phyloP scores from a whole-genome alignment of 306 rosid genomes.

The Ziziphus jujuba region DNA sequence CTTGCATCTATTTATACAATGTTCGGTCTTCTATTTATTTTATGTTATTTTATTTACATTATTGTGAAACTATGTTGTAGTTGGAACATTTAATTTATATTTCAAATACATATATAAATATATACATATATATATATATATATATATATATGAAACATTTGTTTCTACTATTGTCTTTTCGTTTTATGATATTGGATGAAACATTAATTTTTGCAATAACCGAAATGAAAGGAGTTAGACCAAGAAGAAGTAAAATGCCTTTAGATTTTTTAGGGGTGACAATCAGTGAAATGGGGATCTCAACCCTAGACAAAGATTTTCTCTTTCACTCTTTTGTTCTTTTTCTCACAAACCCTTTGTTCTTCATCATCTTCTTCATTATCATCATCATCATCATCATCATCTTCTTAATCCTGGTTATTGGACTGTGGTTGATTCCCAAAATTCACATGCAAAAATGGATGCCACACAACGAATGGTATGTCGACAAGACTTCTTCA shows the following conservation, averaged over 20 bases:
- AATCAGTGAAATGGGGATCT: slow-evolving; percentile 46
- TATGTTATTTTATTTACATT: too few relatives aligned
- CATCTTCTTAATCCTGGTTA: slow-evolving; percentile 2
- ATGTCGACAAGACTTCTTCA: slow-evolving; percentile 56
- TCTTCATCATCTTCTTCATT: not conserved
- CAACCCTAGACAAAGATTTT: slow-evolving; percentile 11
- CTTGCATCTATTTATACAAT: too few relatives aligned
- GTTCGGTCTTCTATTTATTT: too few relatives aligned
- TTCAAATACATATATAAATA: too few relatives aligned
- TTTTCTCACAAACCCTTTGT: not conserved
- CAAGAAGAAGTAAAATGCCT: slow-evolving; percentile 17
- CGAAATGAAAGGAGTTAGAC: not conserved
- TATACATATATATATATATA: too few relatives aligned
- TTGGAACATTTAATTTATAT: too few relatives aligned
- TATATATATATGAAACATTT: too few relatives aligned
- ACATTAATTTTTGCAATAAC: not conserved
- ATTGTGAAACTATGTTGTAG: too few relatives aligned
- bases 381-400: not conserved
- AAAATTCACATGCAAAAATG: slow-evolving; percentile 36
- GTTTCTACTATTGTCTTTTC: too few relatives aligned
- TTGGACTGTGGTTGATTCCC: slow-evolving; percentile 4
- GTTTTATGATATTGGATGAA: too few relatives aligned
- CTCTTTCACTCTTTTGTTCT: not conserved
- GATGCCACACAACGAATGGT: slow-evolving; percentile 72
- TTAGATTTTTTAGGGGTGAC: slow-evolving; percentile 23